phyloP scores from a whole-genome alignment of 2,329 filamentous ascomycete species.

The Chrysoporthe cubensis region DNA sequence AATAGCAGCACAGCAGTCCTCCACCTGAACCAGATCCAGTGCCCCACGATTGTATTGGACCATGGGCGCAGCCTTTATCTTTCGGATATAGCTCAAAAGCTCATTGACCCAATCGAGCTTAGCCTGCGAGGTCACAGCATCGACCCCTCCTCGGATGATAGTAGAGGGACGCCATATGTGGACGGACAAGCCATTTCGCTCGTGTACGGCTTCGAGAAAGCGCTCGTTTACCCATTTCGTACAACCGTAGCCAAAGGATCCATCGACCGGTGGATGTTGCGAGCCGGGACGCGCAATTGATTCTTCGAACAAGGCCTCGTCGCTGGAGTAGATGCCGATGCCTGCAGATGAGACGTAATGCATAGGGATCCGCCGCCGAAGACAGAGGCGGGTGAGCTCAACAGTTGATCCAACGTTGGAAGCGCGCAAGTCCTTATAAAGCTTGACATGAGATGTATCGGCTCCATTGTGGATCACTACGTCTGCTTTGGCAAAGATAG shows the following conservation, averaged over 20 bases:
- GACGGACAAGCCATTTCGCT: background rate
- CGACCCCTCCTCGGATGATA: background rate
- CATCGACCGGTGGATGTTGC: constrained; percentile 16
- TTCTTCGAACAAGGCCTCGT: background rate
- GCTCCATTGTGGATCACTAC: constrained; percentile 54
- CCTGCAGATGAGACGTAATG: constrained; percentile 43
- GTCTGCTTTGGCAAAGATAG: constrained; percentile 26
- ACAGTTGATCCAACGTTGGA: constrained; percentile 39
- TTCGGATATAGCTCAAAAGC: background rate
- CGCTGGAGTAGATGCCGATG: background rate
- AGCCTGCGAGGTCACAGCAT: background rate
- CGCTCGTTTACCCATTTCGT: constrained; percentile 46
- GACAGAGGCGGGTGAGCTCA: constrained; percentile 34
- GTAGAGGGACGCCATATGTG: background rate
- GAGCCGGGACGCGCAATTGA: constrained; percentile 1
- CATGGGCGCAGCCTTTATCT: background rate
- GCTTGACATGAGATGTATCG: constrained; percentile 39
- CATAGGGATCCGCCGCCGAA: constrained; percentile 37
- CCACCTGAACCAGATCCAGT: background rate
- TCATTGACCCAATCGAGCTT: background rate
- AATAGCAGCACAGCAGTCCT: too few species aligned
- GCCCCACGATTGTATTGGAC: background rate
- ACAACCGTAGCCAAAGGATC: constrained; percentile 40
- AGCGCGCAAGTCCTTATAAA: constrained; percentile 35
- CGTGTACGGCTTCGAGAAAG: constrained; percentile 39